Percentiles rank a stretch among this genome's conserved stretches.
Conservation (phyloP, 495 filamentous ascomycete species). For the Daldinia caldariorum region DNA sequence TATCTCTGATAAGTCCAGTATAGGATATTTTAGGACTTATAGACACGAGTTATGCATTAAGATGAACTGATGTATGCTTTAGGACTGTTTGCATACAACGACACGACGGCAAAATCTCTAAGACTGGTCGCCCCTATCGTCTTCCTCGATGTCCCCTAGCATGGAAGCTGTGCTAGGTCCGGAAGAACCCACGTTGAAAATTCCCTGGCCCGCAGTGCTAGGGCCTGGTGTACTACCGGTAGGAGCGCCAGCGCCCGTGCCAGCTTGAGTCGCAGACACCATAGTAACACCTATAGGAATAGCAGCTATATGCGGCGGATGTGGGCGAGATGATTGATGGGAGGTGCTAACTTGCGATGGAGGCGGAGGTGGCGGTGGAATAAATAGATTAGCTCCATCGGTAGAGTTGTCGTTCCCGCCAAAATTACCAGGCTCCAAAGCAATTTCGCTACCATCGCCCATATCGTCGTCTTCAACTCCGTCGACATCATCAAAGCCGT, state of each 20-base stretch:
- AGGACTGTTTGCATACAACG: background rate
- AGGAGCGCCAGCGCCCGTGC: background rate
- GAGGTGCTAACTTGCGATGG: background rate
- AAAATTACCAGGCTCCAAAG: conserved; percentile 46
- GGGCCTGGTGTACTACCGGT: conserved; percentile 19
- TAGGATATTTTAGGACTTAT: background rate
- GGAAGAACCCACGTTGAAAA: conserved; percentile 19
- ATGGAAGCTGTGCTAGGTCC: conserved; percentile 45
- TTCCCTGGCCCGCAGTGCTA: conserved; percentile 28
- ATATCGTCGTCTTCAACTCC: conserved; percentile 56
- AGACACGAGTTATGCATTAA: background rate
- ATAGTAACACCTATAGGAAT: conserved; percentile 3
- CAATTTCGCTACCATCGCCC: conserved; percentile 56
- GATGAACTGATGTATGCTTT: background rate
- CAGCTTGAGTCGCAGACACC: background rate
- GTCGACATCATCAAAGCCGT: conserved; percentile 52
- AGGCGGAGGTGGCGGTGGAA: conserved; percentile 36
- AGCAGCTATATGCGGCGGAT: conserved; percentile 8
- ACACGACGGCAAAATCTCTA: conserved; percentile 9
- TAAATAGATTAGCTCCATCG: conserved; percentile 20
- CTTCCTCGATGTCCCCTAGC: conserved; percentile 32
- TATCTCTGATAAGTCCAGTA: background rate
- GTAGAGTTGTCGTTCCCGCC: conserved; percentile 17
- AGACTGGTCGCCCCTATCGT: conserved; percentile 20
- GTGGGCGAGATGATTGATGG: background rate